These are phyloP conservation scores for Elongisporangium anandrum DNA, from an alignment of 352 stramenopile genomes.

Conservation along the genomic window DNA sequence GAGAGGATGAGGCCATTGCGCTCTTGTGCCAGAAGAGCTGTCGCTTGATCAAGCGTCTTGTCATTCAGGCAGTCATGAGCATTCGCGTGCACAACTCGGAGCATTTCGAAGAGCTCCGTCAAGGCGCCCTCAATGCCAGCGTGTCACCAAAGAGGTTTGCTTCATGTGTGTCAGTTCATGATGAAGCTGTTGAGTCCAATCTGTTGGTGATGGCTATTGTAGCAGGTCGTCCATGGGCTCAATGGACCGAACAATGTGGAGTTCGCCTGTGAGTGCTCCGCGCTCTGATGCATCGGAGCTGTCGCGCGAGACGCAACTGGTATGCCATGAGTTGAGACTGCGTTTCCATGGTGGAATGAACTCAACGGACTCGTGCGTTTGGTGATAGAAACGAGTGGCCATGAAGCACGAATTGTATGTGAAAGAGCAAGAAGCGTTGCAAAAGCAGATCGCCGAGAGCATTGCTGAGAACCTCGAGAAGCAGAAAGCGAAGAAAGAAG, in stretches of 20 bases:
- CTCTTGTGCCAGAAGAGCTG: neutral
- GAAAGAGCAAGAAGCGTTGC: slow-evolving; percentile 58
- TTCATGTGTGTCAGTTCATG: neutral
- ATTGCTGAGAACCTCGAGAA: slow-evolving; percentile 65
- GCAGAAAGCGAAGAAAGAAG: slow-evolving; percentile 59
- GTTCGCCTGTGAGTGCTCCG: slow-evolving; percentile 7
- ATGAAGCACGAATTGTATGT: slow-evolving; percentile 77
- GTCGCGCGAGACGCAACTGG: slow-evolving; percentile 55
- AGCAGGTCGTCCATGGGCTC: slow-evolving; percentile 18
- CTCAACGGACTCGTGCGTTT: neutral
- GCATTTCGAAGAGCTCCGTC: slow-evolving; percentile 65
- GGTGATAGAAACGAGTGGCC: slow-evolving; percentile 52
- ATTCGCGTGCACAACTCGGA: slow-evolving; percentile 76
- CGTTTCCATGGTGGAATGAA: too few relatives aligned
- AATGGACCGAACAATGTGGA: slow-evolving; percentile 14
- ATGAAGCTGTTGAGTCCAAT: neutral
- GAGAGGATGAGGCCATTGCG: neutral
- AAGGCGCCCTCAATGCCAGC: slow-evolving; percentile 34
- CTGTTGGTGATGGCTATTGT: neutral
- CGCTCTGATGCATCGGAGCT: slow-evolving; percentile 37
- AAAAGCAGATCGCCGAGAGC: slow-evolving; percentile 53
- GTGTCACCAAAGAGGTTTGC: slow-evolving; percentile 3
- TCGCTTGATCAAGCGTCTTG: neutral
- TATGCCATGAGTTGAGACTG: too few relatives aligned
- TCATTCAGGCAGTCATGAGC: slow-evolving; percentile 29